Conservation (phyloP, 345 rosid genomes). For the Rhodomyrtus tomentosa region DNA sequence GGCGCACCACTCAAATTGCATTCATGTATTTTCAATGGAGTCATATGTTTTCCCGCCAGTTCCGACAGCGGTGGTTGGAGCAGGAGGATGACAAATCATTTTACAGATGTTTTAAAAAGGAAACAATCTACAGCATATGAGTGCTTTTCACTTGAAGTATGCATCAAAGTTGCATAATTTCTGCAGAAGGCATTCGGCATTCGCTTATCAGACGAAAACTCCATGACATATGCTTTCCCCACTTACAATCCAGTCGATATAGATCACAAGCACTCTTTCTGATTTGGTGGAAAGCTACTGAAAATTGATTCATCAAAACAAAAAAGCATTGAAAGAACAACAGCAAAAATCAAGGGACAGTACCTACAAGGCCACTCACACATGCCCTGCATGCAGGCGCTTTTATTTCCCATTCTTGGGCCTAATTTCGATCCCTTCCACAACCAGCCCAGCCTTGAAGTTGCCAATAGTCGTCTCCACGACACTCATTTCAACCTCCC, state of each 20-base stretch:
- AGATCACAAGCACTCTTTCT: not conserved
- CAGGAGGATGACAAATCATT: not conserved
- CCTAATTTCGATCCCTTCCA: not conserved
- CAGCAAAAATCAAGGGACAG: not conserved
- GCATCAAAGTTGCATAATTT: not conserved
- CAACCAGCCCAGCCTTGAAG: conserved; percentile 10
- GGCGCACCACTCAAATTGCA: not conserved
- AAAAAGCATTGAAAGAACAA: not conserved
- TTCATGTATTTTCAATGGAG: not conserved
- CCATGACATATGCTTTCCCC: no score
- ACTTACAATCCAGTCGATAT: not conserved
- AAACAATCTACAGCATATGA: not conserved
- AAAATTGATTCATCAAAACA: not conserved
- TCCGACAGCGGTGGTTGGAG: not conserved
- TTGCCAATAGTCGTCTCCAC: not conserved
- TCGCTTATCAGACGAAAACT: not conserved
- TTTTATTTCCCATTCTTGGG: not conserved
- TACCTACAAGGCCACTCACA: not conserved
- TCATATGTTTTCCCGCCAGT: not conserved
- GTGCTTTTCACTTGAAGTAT: not conserved
- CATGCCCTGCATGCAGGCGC: not conserved
- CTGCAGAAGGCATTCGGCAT: not conserved
- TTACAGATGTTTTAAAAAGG: not conserved
- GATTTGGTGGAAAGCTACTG: not conserved
- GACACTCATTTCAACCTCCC: conserved; percentile 6